Evolutionary conservation across 169 alveolate genomes (phyloP), one percentile per base, ranked within the genome.

Genomic region (Ichthyophthirius multifiliis): DNA sequence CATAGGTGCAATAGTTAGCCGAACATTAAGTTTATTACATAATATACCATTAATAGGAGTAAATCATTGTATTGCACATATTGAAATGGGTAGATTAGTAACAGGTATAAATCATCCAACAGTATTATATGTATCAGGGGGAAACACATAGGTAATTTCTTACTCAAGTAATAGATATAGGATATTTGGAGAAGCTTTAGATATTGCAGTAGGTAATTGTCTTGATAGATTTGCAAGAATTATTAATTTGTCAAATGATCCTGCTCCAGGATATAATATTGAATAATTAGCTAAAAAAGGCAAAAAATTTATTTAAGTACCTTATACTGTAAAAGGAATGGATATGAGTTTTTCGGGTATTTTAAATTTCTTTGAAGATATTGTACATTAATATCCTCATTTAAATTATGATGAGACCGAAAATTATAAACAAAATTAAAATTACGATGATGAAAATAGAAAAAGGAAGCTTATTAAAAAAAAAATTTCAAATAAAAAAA

Each of bases 51-150:
- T 98, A 3, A 95, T 98, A 23, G 99, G 99, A 43, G 99, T 98
- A 1, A 98, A 98, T 83, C 99, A 98, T 83, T 98, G 99, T 85
- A 97, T 98, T 18, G 99, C 99, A 0, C 99, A 98, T 89, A 98
- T 98, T 7, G 99, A 98, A 93, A 98, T 98, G 99, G 99, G 99
- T 39, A 83, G 99, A 73, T 84, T 95, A 31, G 98, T 97, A 20
- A 98, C 99, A 27, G 95, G 95, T 64, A 96, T 95, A 47, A 78
- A 92, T 37, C 94, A 97, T 82, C 99, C 99, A 2, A 95, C 98
- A 1, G 95, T 98, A 23, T 86, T 98, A 44, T 98, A 98, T 90
- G 99, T 98, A 0, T 96, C 99, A 16, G 99, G 99, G 32, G 99
- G 99, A 16, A 98, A 98, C 82, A 98, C 99, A 1, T 98, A 98